Conservation (phyloP, 495 filamentous ascomycete species). For the Cudoniella acicularis region DNA sequence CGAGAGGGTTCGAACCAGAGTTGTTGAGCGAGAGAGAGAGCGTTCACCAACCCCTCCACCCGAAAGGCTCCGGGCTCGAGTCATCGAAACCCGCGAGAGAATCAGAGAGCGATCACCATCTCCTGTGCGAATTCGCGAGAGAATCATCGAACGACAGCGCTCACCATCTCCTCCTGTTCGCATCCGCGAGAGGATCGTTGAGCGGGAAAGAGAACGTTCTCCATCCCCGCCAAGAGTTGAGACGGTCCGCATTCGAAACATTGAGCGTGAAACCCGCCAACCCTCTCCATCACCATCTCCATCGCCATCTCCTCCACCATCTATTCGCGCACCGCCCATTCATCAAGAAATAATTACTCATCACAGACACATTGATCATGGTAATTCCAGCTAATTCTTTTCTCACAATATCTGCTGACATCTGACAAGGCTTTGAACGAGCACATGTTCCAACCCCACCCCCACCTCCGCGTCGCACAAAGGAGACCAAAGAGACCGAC, state of each 20-base stretch:
- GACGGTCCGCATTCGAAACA: slow-evolving; percentile 19
- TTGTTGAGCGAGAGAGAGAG: slow-evolving; percentile 40
- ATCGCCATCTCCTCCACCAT: slow-evolving; percentile 45
- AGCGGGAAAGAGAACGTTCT: slow-evolving; percentile 28
- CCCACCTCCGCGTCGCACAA: slow-evolving; percentile 33
- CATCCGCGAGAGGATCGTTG: slow-evolving; percentile 20
- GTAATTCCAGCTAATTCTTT: slow-evolving; percentile 39
- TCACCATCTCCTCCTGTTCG: slow-evolving; percentile 35
- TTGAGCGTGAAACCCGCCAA: slow-evolving; percentile 16
- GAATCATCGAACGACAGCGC: slow-evolving; percentile 25
- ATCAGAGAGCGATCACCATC: slow-evolving; percentile 25
- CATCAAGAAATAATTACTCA: slow-evolving; percentile 81
- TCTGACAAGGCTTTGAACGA: slow-evolving; percentile 34
- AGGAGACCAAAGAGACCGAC: slow-evolving; percentile 43
- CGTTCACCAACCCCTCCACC: slow-evolving; percentile 40
- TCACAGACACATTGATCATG: slow-evolving; percentile 85
- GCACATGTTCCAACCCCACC: slow-evolving; percentile 45
- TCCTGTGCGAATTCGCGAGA: slow-evolving; percentile 17
- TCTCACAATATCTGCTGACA: not conserved
- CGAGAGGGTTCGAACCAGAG: slow-evolving; percentile 33
- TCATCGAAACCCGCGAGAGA: slow-evolving; percentile 26
- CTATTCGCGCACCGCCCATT: slow-evolving; percentile 65
- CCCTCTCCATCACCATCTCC: slow-evolving; percentile 15
- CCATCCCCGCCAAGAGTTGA: slow-evolving; percentile 38
- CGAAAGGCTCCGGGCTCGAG: slow-evolving; percentile 27